Evolutionary conservation across 306 rosid species (phyloP).

Genomic region (Prunus fruticosa): DNA sequence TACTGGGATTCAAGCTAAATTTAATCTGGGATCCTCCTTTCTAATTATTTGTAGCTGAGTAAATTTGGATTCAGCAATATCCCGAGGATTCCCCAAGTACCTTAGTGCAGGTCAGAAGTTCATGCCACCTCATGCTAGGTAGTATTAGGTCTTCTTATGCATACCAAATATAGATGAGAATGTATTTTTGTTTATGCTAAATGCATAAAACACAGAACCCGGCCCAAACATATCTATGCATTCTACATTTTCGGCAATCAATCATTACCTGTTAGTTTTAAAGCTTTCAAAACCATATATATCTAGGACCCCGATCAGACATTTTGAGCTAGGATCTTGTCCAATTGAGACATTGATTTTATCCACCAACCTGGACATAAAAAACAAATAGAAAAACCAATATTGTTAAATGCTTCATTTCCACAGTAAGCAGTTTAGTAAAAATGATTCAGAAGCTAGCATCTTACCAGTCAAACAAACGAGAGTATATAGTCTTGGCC

Average conservation of each 20-base stretch:
- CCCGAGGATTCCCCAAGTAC: conserved; percentile 6
- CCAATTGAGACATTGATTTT: conserved; percentile 87
- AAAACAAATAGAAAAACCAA: conserved; percentile 26
- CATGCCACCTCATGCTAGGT: conserved; percentile 18
- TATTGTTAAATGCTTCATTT: conserved; percentile 10
- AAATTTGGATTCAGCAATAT: conserved; percentile 6
- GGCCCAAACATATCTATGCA: not conserved
- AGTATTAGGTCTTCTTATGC: not conserved
- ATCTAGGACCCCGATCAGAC: conserved; percentile 85
- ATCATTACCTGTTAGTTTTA: conserved; percentile 62
- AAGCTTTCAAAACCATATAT: conserved; percentile 97
- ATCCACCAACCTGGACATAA: conserved; percentile 72
- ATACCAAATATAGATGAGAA: not conserved
- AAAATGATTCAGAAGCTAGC: conserved; percentile 7
- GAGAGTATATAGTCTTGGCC: conserved; percentile 86
- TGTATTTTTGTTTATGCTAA: not conserved
- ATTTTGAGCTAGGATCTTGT: conserved; percentile 71
- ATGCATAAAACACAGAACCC: not conserved
- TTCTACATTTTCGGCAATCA: not conserved
- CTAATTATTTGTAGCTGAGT: not conserved
- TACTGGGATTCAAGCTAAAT: conserved; percentile 9
- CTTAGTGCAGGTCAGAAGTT: conserved; percentile 18
- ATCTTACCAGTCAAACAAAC: conserved; percentile 78
- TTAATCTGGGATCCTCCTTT: not conserved
- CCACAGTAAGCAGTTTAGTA: not conserved